Evolutionary conservation across 805 yeast genomes (phyloP).

Genomic region (Wickerhamomyces bovis): DNA sequence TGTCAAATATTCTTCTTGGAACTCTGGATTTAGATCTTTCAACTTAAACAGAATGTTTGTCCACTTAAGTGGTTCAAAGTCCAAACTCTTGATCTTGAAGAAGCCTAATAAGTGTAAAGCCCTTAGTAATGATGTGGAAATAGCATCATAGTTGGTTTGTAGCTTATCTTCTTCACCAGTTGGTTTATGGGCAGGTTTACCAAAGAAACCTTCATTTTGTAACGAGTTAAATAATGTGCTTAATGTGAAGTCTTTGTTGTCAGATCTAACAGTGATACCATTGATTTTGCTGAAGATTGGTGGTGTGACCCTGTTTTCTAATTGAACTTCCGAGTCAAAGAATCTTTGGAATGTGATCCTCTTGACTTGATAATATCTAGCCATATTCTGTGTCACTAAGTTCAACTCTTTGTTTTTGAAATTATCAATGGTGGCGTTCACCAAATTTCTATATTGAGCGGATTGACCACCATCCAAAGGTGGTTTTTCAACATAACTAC

Average conservation of each 20-base stretch:
- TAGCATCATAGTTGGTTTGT: conserved; percentile 42
- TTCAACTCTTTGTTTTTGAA: conserved; percentile 59
- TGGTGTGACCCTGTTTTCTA: conserved; percentile 50
- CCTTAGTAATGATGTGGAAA: conserved; percentile 52
- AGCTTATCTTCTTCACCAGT: conserved; percentile 28
- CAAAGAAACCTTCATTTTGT: conserved; percentile 20
- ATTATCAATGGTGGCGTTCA: conserved; percentile 37
- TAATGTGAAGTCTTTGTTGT: conserved; percentile 23
- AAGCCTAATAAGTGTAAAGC: conserved; percentile 46
- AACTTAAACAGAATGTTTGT: conserved; percentile 41
- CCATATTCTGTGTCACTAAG: conserved; percentile 62
- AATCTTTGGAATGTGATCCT: conserved; percentile 49
- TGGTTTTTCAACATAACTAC: conserved; percentile 53
- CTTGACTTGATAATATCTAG: conserved; percentile 81
- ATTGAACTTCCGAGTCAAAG: conserved; percentile 41
- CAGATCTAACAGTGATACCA: conserved; percentile 28
- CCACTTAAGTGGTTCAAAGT: conserved; percentile 39
- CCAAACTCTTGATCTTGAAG: conserved; percentile 31
- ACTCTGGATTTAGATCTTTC: conserved; percentile 25
- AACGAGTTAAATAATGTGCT: conserved; percentile 21
- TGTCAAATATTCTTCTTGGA: conserved; percentile 38
- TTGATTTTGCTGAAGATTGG: conserved; percentile 40
- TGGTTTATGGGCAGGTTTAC: conserved; percentile 11
- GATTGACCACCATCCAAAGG: conserved; percentile 61
- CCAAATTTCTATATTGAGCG: conserved; percentile 50